A percentile compares a stretch with the other conserved stretches of the same genome.
phyloP scores from a whole-genome alignment of 345 rosid genomes.

The Dipteronia dyeriana region DNA sequence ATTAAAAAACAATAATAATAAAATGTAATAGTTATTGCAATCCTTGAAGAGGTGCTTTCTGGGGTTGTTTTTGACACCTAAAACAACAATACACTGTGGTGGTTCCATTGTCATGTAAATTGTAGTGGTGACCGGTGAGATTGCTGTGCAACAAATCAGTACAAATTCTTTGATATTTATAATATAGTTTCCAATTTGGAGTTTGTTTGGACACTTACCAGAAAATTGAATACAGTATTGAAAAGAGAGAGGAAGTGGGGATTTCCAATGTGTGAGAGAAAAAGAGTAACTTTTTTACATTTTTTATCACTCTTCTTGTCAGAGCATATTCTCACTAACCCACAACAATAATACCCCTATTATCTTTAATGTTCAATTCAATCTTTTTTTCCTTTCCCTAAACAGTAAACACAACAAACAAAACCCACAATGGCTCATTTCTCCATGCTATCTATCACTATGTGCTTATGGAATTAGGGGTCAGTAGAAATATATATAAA shows the following conservation, averaged over 20 bases:
- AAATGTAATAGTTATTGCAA: too few relatives aligned
- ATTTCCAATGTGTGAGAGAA: conserved; percentile 25
- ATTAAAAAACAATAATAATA: too few relatives aligned
- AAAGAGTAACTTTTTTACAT: conserved; percentile 3
- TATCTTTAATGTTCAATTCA: not conserved
- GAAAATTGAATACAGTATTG: conserved; percentile 16
- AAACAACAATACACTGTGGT: not conserved
- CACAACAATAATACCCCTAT: not conserved
- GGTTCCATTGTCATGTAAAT: not conserved
- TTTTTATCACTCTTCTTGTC: conserved; percentile 19
- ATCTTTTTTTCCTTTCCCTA: not conserved
- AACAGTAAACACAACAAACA: not conserved
- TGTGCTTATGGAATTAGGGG: not conserved
- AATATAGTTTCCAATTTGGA: not conserved
- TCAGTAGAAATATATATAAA: not conserved
- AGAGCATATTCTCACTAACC: conserved; percentile 39
- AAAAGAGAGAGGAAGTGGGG: conserved; percentile 26
- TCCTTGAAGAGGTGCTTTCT: too few relatives aligned
- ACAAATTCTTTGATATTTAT: not conserved
- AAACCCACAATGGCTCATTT: not conserved
- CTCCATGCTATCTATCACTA: conserved; percentile 6
- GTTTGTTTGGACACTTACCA: not conserved
- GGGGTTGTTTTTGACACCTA: too few relatives aligned
- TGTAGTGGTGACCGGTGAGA: not conserved
- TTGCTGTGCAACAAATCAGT: not conserved